Evolutionary conservation across 768 basidiomycete genomes (phyloP).

Genomic region (Leucocoprinus sp.): DNA sequence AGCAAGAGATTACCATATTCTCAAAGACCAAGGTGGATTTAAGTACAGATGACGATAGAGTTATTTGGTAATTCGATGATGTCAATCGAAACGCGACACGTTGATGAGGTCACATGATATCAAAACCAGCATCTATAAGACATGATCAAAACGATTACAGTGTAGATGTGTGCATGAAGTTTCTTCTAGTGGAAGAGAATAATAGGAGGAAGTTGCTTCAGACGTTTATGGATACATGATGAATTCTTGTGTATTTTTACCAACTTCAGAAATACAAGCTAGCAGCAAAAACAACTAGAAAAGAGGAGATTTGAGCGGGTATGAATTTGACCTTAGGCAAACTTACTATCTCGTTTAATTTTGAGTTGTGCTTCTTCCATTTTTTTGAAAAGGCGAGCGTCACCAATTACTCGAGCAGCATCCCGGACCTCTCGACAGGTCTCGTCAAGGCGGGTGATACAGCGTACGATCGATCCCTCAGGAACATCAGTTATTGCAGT

Average conservation of each 20-base stretch:
- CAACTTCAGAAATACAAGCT: constrained; percentile 88
- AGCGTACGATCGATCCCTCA: constrained; percentile 94
- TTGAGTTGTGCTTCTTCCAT: constrained; percentile 94
- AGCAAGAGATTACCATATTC: neutral
- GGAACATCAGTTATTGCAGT: constrained; percentile 87
- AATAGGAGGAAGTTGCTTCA: too few relatives aligned
- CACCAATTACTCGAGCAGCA: constrained; percentile 95
- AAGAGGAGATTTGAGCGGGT: constrained; percentile 5
- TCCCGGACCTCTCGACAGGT: constrained; percentile 96
- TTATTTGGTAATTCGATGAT: constrained; percentile 1
- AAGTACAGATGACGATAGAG: neutral
- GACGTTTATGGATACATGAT: too few relatives aligned
- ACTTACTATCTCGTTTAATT: constrained; percentile 95
- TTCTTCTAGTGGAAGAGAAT: too few relatives aligned
- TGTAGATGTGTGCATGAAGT: too few relatives aligned
- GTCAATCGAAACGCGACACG: constrained; percentile 13
- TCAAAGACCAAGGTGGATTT: neutral
- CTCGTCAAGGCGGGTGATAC: constrained; percentile 93
- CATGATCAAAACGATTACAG: too few relatives aligned
- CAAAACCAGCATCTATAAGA: neutral
- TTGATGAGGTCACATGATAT: neutral
- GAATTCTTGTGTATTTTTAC: too few relatives aligned
- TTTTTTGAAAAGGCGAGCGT: constrained; percentile 91
- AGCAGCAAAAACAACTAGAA: constrained; percentile 74
- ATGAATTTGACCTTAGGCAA: neutral